These are phyloP conservation scores for Russula olivacea DNA, from an alignment of 768 basidiomycete species.

Conservation along the genomic window DNA sequence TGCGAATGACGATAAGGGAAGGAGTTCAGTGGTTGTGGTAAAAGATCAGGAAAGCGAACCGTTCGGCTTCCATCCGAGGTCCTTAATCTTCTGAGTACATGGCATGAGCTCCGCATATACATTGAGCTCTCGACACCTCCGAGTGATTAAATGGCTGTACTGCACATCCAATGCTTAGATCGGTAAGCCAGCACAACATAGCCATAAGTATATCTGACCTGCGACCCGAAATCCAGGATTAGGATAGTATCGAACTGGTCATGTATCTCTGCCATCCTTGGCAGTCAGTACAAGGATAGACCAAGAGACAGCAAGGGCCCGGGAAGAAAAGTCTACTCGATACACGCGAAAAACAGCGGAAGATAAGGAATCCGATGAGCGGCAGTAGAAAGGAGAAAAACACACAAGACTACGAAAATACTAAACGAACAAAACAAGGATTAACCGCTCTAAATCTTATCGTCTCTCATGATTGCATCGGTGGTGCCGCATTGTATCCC, in stretches of 20 bases:
- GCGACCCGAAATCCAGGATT: slow-evolving; percentile 96
- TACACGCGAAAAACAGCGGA: not conserved
- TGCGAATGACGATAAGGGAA: slow-evolving; percentile 27
- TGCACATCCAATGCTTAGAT: slow-evolving; percentile 32
- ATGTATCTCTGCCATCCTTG: slow-evolving; percentile 77
- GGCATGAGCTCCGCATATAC: slow-evolving; percentile 98
- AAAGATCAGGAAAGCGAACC: slow-evolving; percentile 42
- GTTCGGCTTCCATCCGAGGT: slow-evolving; percentile 90
- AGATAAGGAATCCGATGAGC: not conserved
- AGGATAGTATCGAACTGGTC: slow-evolving; percentile 94
- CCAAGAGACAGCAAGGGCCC: not conserved
- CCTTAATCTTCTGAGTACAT: slow-evolving; percentile 85
- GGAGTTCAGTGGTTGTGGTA: not conserved
- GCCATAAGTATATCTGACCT: slow-evolving; percentile 44
- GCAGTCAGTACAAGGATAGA: not conserved
- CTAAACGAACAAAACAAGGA: not conserved
- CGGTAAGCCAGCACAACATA: not conserved
- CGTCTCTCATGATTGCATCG: slow-evolving; percentile 10
- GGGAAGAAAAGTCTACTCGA: not conserved
- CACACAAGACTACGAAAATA: not conserved
- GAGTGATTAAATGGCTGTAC: slow-evolving; percentile 97
- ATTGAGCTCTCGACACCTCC: slow-evolving; percentile 94
- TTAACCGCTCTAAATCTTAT: not conserved
- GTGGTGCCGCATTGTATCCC: slow-evolving; percentile 4
- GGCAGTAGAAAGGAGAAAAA: not conserved